Conservation (phyloP, 202 grass and related monocot species). For the Eragrostis tef region DNA sequence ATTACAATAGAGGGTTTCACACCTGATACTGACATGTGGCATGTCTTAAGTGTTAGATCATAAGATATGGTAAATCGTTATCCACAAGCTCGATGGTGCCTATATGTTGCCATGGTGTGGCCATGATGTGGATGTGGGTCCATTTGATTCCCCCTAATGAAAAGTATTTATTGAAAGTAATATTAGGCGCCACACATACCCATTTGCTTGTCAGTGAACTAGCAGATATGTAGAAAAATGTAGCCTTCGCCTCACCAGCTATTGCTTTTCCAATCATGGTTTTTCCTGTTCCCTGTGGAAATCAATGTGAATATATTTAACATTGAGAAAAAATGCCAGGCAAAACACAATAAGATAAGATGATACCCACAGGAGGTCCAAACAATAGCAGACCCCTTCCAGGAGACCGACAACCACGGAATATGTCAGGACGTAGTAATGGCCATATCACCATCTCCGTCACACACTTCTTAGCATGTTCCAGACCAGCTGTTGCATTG, state of each 20-base stretch:
- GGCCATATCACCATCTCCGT: conserved; percentile 98
- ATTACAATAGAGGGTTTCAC: conserved; percentile 11
- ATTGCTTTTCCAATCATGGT: conserved; percentile 99
- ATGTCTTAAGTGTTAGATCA: not conserved
- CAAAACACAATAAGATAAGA: conserved; percentile 28
- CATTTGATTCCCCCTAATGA: not conserved
- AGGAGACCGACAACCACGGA: conserved; percentile 90
- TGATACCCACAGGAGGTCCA: conserved; percentile 87
- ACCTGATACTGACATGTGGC: not conserved
- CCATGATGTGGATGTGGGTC: too few relatives aligned
- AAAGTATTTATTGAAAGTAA: conserved; percentile 30
- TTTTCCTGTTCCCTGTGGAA: conserved; percentile 85
- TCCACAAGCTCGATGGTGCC: too few relatives aligned
- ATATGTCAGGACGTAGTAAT: conserved; percentile 91
- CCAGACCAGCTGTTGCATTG: conserved; percentile 73
- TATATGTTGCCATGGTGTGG: too few relatives aligned
- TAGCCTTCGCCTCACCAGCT: conserved; percentile 97
- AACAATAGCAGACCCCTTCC: conserved; percentile 92
- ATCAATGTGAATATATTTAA: conserved; percentile 25
- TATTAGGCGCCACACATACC: conserved; percentile 56
- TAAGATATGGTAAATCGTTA: not conserved
- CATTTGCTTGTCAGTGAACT: conserved; percentile 99
- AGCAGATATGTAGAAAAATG: conserved; percentile 98
- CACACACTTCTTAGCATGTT: conserved; percentile 98
- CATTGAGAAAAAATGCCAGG: conserved; percentile 26